These are phyloP conservation scores for Kuraishia molischiana DNA, from an alignment of 805 yeast genomes.

Conservation along the genomic window DNA sequence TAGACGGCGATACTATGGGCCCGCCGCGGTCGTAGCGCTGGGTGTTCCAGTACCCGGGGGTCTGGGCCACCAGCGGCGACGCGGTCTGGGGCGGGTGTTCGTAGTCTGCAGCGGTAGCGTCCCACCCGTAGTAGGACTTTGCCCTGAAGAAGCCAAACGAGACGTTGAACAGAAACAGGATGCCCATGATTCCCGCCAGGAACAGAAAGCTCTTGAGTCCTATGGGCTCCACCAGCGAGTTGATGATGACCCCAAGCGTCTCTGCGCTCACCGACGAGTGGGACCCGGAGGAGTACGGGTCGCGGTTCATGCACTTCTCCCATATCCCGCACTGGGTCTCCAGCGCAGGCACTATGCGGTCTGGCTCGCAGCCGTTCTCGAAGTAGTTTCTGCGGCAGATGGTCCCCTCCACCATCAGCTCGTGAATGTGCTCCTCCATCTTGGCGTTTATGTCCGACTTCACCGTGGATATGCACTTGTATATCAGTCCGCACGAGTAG, in stretches of 20 bases:
- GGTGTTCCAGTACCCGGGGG: slow-evolving; percentile 2
- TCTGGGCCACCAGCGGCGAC: neutral
- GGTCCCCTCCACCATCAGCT: slow-evolving; percentile 39
- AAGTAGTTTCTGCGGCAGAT: slow-evolving; percentile 41
- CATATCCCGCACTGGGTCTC: slow-evolving; percentile 48
- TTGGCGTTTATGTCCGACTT: slow-evolving; percentile 42
- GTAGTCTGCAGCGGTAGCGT: neutral
- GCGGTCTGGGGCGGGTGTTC: neutral
- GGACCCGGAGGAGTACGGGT: slow-evolving; percentile 36
- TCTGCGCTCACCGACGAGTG: slow-evolving; percentile 52
- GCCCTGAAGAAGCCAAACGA: slow-evolving; percentile 60
- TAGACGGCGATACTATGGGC: neutral
- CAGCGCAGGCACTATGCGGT: slow-evolving; percentile 47
- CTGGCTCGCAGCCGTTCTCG: slow-evolving; percentile 49
- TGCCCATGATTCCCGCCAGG: slow-evolving; percentile 20
- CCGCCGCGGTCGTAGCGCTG: neutral
- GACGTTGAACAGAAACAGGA: slow-evolving; percentile 52
- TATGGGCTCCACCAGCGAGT: slow-evolving; percentile 59
- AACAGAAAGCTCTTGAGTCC: slow-evolving; percentile 48
- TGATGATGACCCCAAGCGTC: slow-evolving; percentile 49
- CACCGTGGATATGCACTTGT: slow-evolving; percentile 35
- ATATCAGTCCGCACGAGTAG: slow-evolving; percentile 33
- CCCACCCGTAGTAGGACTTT: slow-evolving; percentile 32
- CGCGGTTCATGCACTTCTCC: slow-evolving; percentile 58
- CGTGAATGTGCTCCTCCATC: slow-evolving; percentile 35